Conservation (phyloP, 2,329 filamentous ascomycete genomes). For the Aureobasidium sp. region DNA sequence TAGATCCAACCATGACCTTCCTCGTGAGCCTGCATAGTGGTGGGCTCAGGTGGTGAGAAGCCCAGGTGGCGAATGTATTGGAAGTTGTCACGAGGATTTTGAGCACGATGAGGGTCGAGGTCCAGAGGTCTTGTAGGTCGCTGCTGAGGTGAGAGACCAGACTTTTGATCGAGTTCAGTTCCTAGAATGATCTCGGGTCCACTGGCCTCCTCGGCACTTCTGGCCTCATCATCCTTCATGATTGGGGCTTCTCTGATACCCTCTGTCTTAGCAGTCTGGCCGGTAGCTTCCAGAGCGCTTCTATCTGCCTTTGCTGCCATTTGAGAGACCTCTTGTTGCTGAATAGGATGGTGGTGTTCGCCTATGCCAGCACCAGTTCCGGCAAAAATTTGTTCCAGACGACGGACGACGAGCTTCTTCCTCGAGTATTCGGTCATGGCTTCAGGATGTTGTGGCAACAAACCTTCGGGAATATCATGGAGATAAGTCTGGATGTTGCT, state of each 20-base stretch:
- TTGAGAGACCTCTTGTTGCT: constrained; percentile 50
- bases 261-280: constrained; percentile 28
- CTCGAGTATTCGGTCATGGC: constrained; percentile 63
- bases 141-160: constrained; percentile 36
- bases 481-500: constrained; percentile 62
- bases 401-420: constrained; percentile 67
- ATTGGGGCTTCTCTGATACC: constrained; percentile 40
- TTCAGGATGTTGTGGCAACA: constrained; percentile 51
- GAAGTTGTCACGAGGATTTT: constrained; percentile 69
- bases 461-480: constrained; percentile 60
- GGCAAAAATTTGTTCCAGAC: constrained; percentile 74
- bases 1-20: constrained; percentile 75
- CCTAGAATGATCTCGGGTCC: neutral
- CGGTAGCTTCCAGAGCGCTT: constrained; percentile 32
- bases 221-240: constrained; percentile 26
- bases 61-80: constrained; percentile 70
- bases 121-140: constrained; percentile 69
- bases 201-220: constrained; percentile 13
- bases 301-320: constrained; percentile 43
- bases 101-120: constrained; percentile 67
- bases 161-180: constrained; percentile 2
- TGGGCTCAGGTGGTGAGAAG: constrained; percentile 51
- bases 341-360: constrained; percentile 40
- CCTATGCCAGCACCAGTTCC: constrained; percentile 48
- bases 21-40: constrained; percentile 43